Conservation (phyloP, 345 rosid genomes). For the Laguncularia racemosa region DNA sequence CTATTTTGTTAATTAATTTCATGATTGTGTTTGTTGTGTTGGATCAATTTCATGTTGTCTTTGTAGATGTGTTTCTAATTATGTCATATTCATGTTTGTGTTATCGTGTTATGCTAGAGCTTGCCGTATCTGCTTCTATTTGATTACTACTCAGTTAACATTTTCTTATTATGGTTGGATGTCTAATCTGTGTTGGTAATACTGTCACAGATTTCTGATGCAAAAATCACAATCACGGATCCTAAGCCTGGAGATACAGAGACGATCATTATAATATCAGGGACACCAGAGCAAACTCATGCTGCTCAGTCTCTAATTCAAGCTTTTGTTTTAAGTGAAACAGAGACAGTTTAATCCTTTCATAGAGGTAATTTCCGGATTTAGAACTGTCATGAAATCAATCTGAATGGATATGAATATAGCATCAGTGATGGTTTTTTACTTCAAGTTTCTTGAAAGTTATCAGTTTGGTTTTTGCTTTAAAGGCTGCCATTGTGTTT, state of each 20-base stretch:
- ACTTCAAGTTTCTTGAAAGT: too few relatives aligned
- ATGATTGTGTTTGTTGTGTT: too few relatives aligned
- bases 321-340: slow-evolving; percentile 71
- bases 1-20: too few relatives aligned
- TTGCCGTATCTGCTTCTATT: not conserved
- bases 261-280: slow-evolving; percentile 57
- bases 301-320: slow-evolving; percentile 84
- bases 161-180: not conserved
- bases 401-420: too few relatives aligned
- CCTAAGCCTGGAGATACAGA: slow-evolving; percentile 56
- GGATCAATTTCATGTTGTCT: too few relatives aligned
- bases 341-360: slow-evolving; percentile 29
- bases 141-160: not conserved
- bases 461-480: too few relatives aligned
- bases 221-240: slow-evolving; percentile 47
- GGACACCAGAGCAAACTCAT: slow-evolving; percentile 77
- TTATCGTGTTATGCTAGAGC: too few relatives aligned
- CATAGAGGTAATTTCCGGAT: slow-evolving; percentile 6
- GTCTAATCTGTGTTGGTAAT: not conserved
- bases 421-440: too few relatives aligned
- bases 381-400: not conserved
- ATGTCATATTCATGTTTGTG: too few relatives aligned
- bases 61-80: too few relatives aligned
- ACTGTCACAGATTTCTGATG: slow-evolving; percentile 55
- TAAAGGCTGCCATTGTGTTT: too few relatives aligned